These are phyloP conservation scores for Carpinus fangiana DNA, from an alignment of 306 rosid species.

Conservation along the genomic window DNA sequence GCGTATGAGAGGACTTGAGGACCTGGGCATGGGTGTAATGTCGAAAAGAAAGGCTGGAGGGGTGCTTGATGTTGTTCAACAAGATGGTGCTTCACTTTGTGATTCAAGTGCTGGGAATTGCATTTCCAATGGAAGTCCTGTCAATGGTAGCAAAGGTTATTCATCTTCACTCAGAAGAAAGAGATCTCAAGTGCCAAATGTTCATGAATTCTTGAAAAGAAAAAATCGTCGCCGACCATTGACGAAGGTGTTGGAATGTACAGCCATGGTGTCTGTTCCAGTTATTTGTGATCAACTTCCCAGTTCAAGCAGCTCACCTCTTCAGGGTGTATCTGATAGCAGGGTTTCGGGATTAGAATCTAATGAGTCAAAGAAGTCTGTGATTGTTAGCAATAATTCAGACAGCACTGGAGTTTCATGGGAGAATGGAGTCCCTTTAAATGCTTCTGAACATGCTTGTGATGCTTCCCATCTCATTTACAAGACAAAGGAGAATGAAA, in stretches of 20 bases:
- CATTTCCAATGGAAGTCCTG: conserved; percentile 55
- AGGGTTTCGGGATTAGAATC: conserved; percentile 53
- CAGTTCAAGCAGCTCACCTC: conserved; percentile 52
- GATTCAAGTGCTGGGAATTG: conserved; percentile 46
- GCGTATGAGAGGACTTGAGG: conserved; percentile 95
- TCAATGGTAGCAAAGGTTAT: conserved; percentile 53
- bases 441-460: conserved; percentile 47
- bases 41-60: conserved; percentile 58
- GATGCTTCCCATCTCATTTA: conserved; percentile 42
- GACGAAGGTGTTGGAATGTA: conserved; percentile 88
- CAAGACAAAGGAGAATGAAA: conserved; percentile 52
- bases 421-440: conserved; percentile 61
- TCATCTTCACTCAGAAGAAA: conserved; percentile 62
- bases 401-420: conserved; percentile 47
- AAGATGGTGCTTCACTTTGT: conserved; percentile 56
- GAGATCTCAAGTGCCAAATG: conserved; percentile 74
- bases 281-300: conserved; percentile 68
- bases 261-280: conserved; percentile 81
- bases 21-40: conserved; percentile 67
- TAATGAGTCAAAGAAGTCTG: conserved; percentile 52
- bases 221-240: conserved; percentile 72
- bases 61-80: conserved; percentile 55
- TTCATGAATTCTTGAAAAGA: conserved; percentile 63
- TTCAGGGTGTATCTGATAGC: conserved; percentile 49
- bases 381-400: conserved; percentile 30